A percentile compares a stretch with the other conserved stretches of the same genome.
Evolutionary conservation across 108 stramenopile species (phyloP).

Genomic region (Skeletonema marinoi): DNA sequence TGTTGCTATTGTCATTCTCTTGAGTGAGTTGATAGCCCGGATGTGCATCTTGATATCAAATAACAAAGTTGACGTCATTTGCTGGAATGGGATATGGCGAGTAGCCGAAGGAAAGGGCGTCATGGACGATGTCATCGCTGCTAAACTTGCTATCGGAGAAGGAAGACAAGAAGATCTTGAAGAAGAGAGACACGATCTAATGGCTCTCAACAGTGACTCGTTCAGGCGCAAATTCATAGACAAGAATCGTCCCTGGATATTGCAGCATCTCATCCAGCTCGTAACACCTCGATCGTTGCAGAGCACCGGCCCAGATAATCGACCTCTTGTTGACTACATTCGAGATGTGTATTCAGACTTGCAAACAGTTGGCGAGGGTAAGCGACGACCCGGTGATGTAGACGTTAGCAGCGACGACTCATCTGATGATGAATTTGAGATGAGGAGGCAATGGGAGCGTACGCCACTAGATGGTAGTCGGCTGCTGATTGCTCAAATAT

Average conservation of each 20-base stretch:
- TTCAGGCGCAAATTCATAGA: conserved; percentile 87
- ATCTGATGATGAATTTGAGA: conserved; percentile 64
- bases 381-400: conserved; percentile 54
- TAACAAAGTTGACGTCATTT: conserved; percentile 51
- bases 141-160: conserved; percentile 90
- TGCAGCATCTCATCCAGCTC: conserved; percentile 86
- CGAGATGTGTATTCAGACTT: conserved; percentile 81
- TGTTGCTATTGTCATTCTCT: conserved; percentile 53
- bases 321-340: conserved; percentile 74
- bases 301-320: conserved; percentile 54
- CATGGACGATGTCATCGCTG: conserved; percentile 87
- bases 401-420: conserved; percentile 75
- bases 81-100: conserved; percentile 81
- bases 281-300: conserved; percentile 75
- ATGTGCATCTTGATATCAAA: conserved; percentile 55
- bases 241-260: conserved; percentile 89
- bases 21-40: conserved; percentile 51
- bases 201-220: conserved; percentile 81
- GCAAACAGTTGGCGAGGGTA: conserved; percentile 75
- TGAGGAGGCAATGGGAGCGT: conserved; percentile 68
- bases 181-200: conserved; percentile 82
- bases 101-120: conserved; percentile 72
- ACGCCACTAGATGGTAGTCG: conserved; percentile 59
- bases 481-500: conserved; percentile 72
- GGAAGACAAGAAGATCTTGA: conserved; percentile 82